A percentile compares a stretch with the other conserved stretches of the same genome.
Conservation (phyloP, 2,329 filamentous ascomycete species). For the Calonectria pseudoreteaudii region DNA sequence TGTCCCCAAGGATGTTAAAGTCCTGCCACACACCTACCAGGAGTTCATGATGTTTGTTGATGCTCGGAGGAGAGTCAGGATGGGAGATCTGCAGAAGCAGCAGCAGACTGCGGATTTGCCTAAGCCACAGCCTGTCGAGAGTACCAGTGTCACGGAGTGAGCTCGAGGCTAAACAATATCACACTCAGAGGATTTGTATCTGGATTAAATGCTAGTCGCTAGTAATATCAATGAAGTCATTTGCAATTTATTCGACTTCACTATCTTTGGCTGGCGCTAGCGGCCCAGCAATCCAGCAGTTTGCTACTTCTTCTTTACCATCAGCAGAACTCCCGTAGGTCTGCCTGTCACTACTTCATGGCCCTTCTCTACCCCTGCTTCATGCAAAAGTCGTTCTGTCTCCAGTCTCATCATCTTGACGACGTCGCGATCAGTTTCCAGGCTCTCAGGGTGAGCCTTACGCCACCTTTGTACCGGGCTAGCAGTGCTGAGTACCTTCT, state of each 20-base stretch:
- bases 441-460: slow-evolving; percentile 55
- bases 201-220: neutral
- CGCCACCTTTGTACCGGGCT: slow-evolving; percentile 59
- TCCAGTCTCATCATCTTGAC: slow-evolving; percentile 45
- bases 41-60: slow-evolving; percentile 48
- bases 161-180: neutral
- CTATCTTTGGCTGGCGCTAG: neutral
- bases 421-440: slow-evolving; percentile 54
- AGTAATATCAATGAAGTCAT: neutral
- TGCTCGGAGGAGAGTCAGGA: slow-evolving; percentile 42
- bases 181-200: neutral
- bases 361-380: slow-evolving; percentile 50
- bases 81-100: slow-evolving; percentile 30
- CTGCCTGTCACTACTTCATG: slow-evolving; percentile 45
- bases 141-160: slow-evolving; percentile 1
- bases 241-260: neutral
- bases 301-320: slow-evolving; percentile 44
- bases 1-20: slow-evolving; percentile 43
- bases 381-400: slow-evolving; percentile 45
- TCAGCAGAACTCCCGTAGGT: slow-evolving; percentile 41
- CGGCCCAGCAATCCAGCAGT: neutral
- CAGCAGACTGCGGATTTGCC: neutral
- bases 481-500: slow-evolving; percentile 50
- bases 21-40: slow-evolving; percentile 45
- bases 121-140: neutral